These are phyloP conservation scores for Centaurea solstitialis DNA, from an alignment of 129 eudicot genomes.

Conservation along the genomic window DNA sequence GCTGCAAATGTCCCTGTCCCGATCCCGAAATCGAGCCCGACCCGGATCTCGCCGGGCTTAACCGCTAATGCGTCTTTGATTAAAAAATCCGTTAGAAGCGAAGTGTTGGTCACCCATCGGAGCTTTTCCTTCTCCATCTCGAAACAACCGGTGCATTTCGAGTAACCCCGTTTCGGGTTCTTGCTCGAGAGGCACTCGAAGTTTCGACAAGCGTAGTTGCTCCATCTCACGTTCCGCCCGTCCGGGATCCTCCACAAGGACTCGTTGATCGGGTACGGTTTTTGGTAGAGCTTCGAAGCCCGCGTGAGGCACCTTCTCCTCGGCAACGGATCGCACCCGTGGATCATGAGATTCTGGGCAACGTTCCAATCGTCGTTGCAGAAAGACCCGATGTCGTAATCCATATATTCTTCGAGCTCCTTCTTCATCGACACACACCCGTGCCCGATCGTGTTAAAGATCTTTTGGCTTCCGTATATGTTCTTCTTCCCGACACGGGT, in stretches of 20 bases:
- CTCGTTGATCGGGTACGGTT: constrained; percentile 80
- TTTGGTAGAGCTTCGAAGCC: constrained; percentile 81
- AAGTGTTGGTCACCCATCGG: constrained; percentile 71
- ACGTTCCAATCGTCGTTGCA: constrained; percentile 94
- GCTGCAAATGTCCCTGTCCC: constrained; percentile 97
- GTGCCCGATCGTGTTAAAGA: constrained; percentile 87
- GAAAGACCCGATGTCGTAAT: constrained; percentile 88
- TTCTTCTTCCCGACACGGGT: constrained; percentile 67
- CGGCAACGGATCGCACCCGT: constrained; percentile 96
- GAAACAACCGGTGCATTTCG: constrained; percentile 76
- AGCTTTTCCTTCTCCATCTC: constrained; percentile 93
- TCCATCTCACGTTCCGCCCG: constrained; percentile 90
- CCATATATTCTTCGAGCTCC: constrained; percentile 90
- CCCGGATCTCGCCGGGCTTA: constrained; percentile 84
- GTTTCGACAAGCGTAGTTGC: constrained; percentile 69
- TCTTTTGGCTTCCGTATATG: constrained; percentile 60
- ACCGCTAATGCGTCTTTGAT: constrained; percentile 67
- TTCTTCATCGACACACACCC: constrained; percentile 77
- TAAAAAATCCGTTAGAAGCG: constrained; percentile 56
- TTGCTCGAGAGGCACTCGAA: constrained; percentile 85
- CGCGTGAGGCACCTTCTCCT: constrained; percentile 89
- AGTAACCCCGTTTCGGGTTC: constrained; percentile 77
- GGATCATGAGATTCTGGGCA: constrained; percentile 82
- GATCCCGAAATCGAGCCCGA: constrained; percentile 87
- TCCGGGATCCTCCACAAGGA: constrained; percentile 87